phyloP scores from a whole-genome alignment of 2,329 filamentous ascomycete species.

The Alternaria brassicae region DNA sequence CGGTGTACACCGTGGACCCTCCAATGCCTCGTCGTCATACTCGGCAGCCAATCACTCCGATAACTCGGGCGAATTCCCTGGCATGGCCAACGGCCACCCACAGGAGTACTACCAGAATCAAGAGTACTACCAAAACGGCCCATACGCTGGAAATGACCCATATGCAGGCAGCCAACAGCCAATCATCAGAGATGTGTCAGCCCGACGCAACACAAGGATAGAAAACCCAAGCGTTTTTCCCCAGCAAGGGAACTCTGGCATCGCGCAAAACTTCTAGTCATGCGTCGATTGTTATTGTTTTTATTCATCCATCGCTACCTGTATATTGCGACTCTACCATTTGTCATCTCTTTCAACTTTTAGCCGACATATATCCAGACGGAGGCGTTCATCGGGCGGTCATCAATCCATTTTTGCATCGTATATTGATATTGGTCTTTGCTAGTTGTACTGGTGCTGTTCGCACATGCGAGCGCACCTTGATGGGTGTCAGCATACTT shows the following conservation, averaged over 20 bases:
- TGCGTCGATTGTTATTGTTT: neutral
- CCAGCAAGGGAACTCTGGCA: conserved; percentile 87
- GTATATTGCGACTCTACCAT: conserved; percentile 26
- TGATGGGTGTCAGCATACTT: conserved; percentile 8
- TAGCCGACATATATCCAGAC: conserved; percentile 20
- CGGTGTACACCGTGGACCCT: conserved; percentile 86
- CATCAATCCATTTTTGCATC: conserved; percentile 10
- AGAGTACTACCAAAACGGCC: conserved; percentile 63
- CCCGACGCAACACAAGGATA: conserved; percentile 91
- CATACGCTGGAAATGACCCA: conserved; percentile 64
- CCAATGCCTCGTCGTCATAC: conserved; percentile 96
- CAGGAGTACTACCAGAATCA: conserved; percentile 62
- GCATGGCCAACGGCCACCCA: conserved; percentile 55
- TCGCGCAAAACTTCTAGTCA: conserved; percentile 90
- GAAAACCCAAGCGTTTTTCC: conserved; percentile 89
- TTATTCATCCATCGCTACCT: conserved; percentile 19
- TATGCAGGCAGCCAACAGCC: conserved; percentile 68
- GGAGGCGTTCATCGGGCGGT: conserved; percentile 15
- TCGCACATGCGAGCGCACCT: conserved; percentile 16
- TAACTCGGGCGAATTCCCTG: conserved; percentile 62
- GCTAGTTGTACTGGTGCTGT: conserved; percentile 7
- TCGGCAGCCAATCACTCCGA: conserved; percentile 80
- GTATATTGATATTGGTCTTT: conserved; percentile 11
- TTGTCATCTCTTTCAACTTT: conserved; percentile 4
- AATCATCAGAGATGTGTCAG: conserved; percentile 91